Conservation (phyloP, 495 filamentous ascomycete species). For the Penicillium pancosmium region DNA sequence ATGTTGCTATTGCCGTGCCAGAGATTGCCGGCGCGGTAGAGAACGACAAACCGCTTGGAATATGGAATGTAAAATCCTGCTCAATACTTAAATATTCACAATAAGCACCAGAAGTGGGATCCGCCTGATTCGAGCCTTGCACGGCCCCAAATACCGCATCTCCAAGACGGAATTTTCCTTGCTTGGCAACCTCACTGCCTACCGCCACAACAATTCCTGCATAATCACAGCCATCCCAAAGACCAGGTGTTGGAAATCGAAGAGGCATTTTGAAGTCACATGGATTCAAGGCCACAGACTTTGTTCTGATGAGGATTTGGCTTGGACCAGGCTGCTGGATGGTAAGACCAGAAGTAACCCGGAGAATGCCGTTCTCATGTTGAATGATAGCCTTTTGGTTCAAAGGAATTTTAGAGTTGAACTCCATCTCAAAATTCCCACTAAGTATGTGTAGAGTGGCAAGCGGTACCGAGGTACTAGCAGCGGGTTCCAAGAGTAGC, state of each 20-base stretch:
- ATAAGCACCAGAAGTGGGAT: constrained; percentile 37
- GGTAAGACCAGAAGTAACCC: constrained; percentile 17
- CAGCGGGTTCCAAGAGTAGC: too few species aligned
- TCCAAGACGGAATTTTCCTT: constrained; percentile 26
- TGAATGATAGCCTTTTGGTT: constrained; percentile 27
- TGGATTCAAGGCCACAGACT: constrained; percentile 49
- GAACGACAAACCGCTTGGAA: constrained; percentile 17
- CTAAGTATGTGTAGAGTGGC: too few species aligned
- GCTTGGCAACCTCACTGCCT: constrained; percentile 20
- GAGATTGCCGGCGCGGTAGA: constrained; percentile 18
- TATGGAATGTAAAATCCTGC: constrained; percentile 26
- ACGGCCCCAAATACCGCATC: constrained; percentile 37
- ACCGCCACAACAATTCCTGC: constrained; percentile 41
- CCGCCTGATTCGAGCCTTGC: constrained; percentile 35
- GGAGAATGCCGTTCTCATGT: constrained; percentile 23
- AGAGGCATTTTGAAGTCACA: constrained; percentile 47
- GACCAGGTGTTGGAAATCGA: constrained; percentile 36
- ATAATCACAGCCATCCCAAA: constrained; percentile 46
- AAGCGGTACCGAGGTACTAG: too few species aligned
- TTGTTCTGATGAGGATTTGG: constrained; percentile 33
- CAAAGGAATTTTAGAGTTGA: constrained; percentile 3
- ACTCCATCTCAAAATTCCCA: neutral
- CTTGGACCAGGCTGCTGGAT: constrained; percentile 25
- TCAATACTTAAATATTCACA: constrained; percentile 35
- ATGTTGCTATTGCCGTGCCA: constrained; percentile 29